phyloP scores from a whole-genome alignment of 768 basidiomycete genomes.

The Saitozyma podzolica region DNA sequence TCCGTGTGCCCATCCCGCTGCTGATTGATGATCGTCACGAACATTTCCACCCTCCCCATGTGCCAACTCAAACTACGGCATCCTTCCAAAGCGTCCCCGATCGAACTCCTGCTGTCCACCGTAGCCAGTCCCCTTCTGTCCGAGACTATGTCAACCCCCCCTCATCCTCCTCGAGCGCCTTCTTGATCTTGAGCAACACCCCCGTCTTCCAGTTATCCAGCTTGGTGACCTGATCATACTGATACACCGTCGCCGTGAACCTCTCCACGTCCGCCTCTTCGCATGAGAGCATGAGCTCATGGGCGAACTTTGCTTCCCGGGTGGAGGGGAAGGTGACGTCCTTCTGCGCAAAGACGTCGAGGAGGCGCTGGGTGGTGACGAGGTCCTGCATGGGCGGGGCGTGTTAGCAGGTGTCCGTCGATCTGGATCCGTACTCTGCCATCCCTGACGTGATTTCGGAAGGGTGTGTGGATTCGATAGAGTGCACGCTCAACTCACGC shows the following conservation, averaged over 20 bases:
- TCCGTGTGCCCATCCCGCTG: neutral
- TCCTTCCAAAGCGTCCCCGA: neutral
- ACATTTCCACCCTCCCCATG: neutral
- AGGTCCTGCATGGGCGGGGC: conserved; percentile 63
- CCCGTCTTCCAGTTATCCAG: conserved; percentile 95
- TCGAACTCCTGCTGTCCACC: neutral
- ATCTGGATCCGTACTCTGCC: neutral
- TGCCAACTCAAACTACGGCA: neutral
- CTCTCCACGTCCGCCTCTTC: conserved; percentile 69
- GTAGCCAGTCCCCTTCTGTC: neutral
- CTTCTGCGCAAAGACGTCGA: conserved; percentile 72
- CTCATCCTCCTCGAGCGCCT: conserved; percentile 65
- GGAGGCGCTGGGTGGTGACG: conserved; percentile 76
- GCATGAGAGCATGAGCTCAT: conserved; percentile 72
- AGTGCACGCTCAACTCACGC: conserved; percentile 59
- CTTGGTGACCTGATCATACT: conserved; percentile 88
- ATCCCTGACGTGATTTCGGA: neutral
- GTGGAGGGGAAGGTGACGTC: conserved; percentile 84
- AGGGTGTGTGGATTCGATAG: neutral
- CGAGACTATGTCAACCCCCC: conserved; percentile 50
- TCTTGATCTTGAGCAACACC: conserved; percentile 88
- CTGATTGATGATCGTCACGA: neutral
- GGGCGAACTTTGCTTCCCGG: conserved; percentile 86
- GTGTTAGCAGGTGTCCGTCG: neutral
- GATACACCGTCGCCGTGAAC: conserved; percentile 81